Base-by-base conservation (phyloP, 2,329 filamentous ascomycete species). In the Cladosporium sp. region DNA sequence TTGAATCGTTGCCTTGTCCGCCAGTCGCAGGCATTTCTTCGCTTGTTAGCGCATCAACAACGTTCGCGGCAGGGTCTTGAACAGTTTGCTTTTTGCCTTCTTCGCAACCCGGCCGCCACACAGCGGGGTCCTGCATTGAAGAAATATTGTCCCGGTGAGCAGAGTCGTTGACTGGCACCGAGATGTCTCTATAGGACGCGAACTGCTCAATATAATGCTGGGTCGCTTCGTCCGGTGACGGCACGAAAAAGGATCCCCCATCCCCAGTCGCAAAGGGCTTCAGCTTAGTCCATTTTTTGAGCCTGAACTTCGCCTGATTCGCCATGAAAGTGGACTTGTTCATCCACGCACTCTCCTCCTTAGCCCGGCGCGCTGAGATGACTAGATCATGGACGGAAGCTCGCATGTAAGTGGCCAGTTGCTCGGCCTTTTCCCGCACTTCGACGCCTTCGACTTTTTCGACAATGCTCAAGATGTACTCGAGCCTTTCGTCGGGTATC, bases 381-480 rank as follows among this genome's bases (percentile, higher is more conserved):
- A 62, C 59, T 6, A 21, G 2, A 3, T 62, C n/a, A 14, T 62
- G 59, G 28, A 50, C 26, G 21, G 46, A 33, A 4, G n/a, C 29
- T n/a, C 59, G 59, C 59, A 62, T 62, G 14, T 29, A 28, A 29
- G 23, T 31, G 26, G 59, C 59, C 28, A 62, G 44, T 2, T 33
- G 21, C 46, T 62, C 44, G 46, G 23, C 59, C 18, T 62, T 16
- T 16, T 14, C n/a, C 11, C 44, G 44, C 14, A 52, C 31, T n/a
- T 35, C 44, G 21, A 57, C 21, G 8, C 60, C 60, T n/a, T 62
- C 60, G 49, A 62, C 31, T 21, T 50, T 16, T 18, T 62, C 60
- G 33, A 62, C 60, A 18, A 62, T 63, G 58, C 29, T 29, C 28
- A 66, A 28, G 50, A 66, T 57, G 37, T 62, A 66, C 14, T 46